These are phyloP conservation scores for Botryosphaeria agaves DNA, from an alignment of 2,329 filamentous ascomycete genomes.

Conservation along the genomic window DNA sequence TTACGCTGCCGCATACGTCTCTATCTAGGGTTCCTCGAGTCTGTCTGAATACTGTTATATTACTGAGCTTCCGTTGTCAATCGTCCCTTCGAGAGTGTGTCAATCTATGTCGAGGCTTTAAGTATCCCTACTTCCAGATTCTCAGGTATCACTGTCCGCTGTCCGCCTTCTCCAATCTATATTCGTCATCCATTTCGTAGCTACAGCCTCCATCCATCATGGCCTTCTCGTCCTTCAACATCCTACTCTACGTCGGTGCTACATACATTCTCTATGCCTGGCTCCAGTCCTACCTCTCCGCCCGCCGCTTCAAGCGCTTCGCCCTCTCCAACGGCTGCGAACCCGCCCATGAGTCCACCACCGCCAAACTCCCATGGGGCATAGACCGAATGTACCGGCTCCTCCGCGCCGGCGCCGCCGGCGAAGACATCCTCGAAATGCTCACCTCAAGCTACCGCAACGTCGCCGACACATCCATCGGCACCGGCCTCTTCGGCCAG, in stretches of 20 bases:
- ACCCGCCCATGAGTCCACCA: slow-evolving; percentile 1
- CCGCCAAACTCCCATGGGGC: not conserved
- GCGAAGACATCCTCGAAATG: slow-evolving; percentile 8
- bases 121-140: no score
- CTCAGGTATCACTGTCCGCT: no score
- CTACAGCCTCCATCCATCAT: no score
- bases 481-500: slow-evolving; percentile 4
- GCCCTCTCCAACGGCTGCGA: slow-evolving; percentile 2
- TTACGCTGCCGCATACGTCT: no score
- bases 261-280: not conserved
- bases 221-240: not conserved
- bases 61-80: slow-evolving; percentile 68
- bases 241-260: not conserved
- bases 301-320: slow-evolving; percentile 2
- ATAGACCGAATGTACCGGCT: slow-evolving; percentile 1
- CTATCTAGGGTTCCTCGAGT: no score
- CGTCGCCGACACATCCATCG: not conserved
- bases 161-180: no score
- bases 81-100: no score
- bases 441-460: slow-evolving; percentile 1
- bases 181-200: no score
- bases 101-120: no score
- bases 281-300: not conserved
- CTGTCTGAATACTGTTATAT: no score
- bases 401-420: slow-evolving; percentile 1